Percentiles rank a stretch among this genome's conserved stretches.
Evolutionary conservation across 2,329 filamentous ascomycete species (phyloP).

Genomic region (Xylariales sp.): DNA sequence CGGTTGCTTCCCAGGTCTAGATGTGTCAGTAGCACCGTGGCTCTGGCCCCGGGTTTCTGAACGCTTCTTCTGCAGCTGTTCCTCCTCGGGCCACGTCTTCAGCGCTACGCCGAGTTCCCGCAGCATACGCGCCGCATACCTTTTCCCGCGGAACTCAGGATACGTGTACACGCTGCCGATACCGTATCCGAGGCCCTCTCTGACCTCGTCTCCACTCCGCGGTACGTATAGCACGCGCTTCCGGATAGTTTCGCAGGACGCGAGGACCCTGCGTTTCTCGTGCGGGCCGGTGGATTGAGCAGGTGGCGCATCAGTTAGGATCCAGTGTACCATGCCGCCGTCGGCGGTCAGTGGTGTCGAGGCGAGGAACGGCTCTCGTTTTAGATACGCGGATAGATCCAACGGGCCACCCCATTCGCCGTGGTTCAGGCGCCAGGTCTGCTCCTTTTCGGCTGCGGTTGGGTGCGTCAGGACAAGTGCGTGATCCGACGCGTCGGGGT

Average conservation of each 20-base stretch:
- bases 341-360: conserved; percentile 68
- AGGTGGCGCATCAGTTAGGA: conserved; percentile 60
- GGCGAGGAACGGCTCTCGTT: conserved; percentile 68
- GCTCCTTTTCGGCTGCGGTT: conserved; percentile 64
- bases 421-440: conserved; percentile 67
- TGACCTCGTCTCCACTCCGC: conserved; percentile 47
- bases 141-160: conserved; percentile 72
- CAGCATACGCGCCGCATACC: conserved; percentile 84
- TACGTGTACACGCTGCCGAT: conserved; percentile 84
- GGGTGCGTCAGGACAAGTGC: conserved; percentile 65
- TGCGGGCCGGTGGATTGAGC: not conserved
- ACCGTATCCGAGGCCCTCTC: conserved; percentile 75
- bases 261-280: conserved; percentile 63
- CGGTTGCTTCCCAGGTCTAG: conserved; percentile 17
- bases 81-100: conserved; percentile 51
- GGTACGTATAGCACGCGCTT: conserved; percentile 64
- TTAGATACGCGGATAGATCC: conserved; percentile 65
- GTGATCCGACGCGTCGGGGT: conserved; percentile 52
- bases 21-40: not conserved
- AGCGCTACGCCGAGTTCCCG: conserved; percentile 67
- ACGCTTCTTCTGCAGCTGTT: conserved; percentile 29
- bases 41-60: conserved; percentile 1
- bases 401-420: conserved; percentile 70
- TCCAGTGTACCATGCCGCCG: conserved; percentile 72
- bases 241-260: conserved; percentile 72